Evolutionary conservation across 768 basidiomycete species (phyloP), one percentile per base, ranked within the genome.

Genomic region (Termitomyces sp.): DNA sequence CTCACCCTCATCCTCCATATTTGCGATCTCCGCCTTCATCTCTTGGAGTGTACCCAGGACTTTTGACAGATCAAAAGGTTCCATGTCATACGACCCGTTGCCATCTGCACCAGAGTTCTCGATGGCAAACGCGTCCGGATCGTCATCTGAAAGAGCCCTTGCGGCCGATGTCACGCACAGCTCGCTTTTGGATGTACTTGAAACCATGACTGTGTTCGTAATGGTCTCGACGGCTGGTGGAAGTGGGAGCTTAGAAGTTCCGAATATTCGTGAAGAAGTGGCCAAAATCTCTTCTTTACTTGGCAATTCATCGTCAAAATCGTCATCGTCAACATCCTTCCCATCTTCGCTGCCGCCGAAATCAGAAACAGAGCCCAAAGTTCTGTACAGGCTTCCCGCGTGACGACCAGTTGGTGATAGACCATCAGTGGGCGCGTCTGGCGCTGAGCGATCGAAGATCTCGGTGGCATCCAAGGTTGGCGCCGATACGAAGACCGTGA

Each of bases 1-100:
- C 71, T 88, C 87, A 24, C 76, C 77, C 62, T 86, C 82, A 65
- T 86, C 78, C 5, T 76, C 72, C 73, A 92, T 88, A 12, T 75
- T 79, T 24, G 84, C 78, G 62, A 92, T 91, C 73, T 92, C 88
- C 24, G 82, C 82, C 67, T 88, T 89, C 80, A 90, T 82, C 50
- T 80, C 81, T 64, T 88, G 83, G 34, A 92, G 74, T 1, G 82
- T 80, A 18, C 76, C 76, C 8, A 91, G 66, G 34, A 91, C 83
- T 48, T 75, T 72, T 27, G 82, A 77, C 56, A 91, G 67, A 71
- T 91, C 89, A 67, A 90, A 87, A 32, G 75, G 66, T 44, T 74
- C 77, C 52, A 76, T 71, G 61, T 76, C 75, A 59, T 71, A 74
- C 30, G 62, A 57, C 48, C 32, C 53, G 27, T 44, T 55, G 3